Conservation (phyloP, 208 protist genomes). For the Acanthamoeba sp. region DNA sequence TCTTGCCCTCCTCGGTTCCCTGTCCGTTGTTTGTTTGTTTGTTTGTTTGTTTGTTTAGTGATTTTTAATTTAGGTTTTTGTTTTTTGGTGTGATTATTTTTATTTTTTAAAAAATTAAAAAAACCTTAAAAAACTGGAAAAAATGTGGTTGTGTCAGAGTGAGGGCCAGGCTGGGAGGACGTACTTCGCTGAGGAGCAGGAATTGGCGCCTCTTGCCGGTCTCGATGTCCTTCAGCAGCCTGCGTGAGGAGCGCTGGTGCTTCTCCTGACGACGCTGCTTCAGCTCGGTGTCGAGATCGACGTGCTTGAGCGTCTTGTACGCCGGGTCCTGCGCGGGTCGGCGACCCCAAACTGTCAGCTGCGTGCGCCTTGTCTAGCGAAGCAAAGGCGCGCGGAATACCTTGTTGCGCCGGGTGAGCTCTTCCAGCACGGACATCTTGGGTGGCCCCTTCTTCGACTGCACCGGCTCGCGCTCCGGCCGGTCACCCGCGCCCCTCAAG, state of each 20-base stretch:
- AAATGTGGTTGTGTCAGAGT: too few species aligned
- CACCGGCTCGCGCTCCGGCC: not conserved
- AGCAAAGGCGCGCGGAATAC: too few species aligned
- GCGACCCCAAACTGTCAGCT: too few species aligned
- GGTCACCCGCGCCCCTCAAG: not conserved
- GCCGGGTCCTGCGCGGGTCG: not conserved
- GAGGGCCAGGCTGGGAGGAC: not conserved
- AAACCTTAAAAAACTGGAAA: too few species aligned
- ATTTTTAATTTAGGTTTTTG: too few species aligned
- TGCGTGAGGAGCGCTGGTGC: not conserved
- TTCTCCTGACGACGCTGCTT: not conserved
- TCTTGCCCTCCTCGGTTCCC: slow-evolving; percentile 37
- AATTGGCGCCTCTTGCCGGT: slow-evolving; percentile 11
- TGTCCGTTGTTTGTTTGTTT: not conserved
- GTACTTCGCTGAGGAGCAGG: slow-evolving; percentile 8
- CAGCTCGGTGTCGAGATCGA: not conserved
- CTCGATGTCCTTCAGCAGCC: slow-evolving; percentile 32
- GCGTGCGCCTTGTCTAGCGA: not conserved
- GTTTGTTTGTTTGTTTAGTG: too few species aligned
- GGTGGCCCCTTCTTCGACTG: not conserved
- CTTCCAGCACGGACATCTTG: not conserved
- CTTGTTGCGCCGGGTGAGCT: not conserved
- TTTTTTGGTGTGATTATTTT: too few species aligned
- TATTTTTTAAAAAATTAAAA: too few species aligned
- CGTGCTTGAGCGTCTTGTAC: not conserved